Evolutionary conservation across 1,139 yeast species (phyloP).

Genomic region (Sugiyamaella pinicola): DNA sequence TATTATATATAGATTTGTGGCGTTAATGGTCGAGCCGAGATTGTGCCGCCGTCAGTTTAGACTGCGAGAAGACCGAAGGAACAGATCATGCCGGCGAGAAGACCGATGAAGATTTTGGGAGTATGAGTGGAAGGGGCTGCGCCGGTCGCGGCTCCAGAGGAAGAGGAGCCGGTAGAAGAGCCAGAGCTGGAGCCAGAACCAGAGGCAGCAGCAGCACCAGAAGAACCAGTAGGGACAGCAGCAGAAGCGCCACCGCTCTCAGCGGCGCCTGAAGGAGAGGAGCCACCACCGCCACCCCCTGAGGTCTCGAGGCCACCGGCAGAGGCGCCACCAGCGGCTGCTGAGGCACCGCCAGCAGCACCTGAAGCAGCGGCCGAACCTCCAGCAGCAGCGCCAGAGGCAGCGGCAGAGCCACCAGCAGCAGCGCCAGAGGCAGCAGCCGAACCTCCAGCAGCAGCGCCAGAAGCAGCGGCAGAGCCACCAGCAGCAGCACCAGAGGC

Average conservation of each 20-base stretch:
- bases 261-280: conserved; percentile 15
- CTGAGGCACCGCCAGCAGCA: conserved; percentile 20
- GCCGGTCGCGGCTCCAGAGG: conserved; percentile 13
- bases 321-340: conserved; percentile 17
- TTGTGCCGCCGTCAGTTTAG: too few relatives aligned
- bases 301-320: conserved; percentile 16
- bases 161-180: conserved; percentile 19
- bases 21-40: too few relatives aligned
- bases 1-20: neutral
- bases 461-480: conserved; percentile 22
- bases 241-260: too few relatives aligned
- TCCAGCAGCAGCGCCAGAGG: conserved; percentile 16
- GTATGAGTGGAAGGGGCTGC: conserved; percentile 20
- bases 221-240: conserved; percentile 15
- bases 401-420: conserved; percentile 14
- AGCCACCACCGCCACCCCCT: conserved; percentile 13
- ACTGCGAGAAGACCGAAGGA: conserved; percentile 25
- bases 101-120: conserved; percentile 29
- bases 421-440: conserved; percentile 18
- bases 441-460: conserved; percentile 16
- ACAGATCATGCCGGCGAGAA: conserved; percentile 27
- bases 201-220: conserved; percentile 25
- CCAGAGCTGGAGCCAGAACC: conserved; percentile 17
- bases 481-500: conserved; percentile 21
- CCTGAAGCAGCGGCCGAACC: conserved; percentile 24